phyloP scores from a whole-genome alignment of 2,329 filamentous ascomycete species.

The Ampelomyces quisqualis region DNA sequence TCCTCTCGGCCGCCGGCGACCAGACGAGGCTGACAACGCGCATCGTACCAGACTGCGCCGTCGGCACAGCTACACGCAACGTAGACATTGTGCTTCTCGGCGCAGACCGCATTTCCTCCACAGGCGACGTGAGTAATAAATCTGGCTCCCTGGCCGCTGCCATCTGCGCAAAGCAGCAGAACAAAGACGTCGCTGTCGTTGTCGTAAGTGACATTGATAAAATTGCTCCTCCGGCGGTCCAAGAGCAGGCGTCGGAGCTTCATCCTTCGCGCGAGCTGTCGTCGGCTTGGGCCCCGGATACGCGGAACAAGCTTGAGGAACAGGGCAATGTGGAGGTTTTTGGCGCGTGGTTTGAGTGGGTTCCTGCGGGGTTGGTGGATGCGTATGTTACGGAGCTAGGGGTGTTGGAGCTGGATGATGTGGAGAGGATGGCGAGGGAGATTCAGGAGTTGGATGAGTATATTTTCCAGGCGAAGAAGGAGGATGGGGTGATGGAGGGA shows the following conservation, averaged over 20 bases:
- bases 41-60: constrained; percentile 62
- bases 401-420: constrained; percentile 13
- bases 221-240: constrained; percentile 46
- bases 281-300: constrained; percentile 47
- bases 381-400: constrained; percentile 36
- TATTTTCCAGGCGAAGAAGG: constrained; percentile 16
- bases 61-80: constrained; percentile 54
- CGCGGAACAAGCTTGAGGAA: constrained; percentile 13
- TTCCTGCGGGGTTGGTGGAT: constrained; percentile 30
- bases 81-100: constrained; percentile 63
- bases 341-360: constrained; percentile 45
- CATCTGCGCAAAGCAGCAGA: constrained; percentile 55
- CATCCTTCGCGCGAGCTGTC: constrained; percentile 53
- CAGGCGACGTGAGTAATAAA: constrained; percentile 66
- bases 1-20: constrained; percentile 28
- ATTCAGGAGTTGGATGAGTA: constrained; percentile 21
- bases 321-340: constrained; percentile 38
- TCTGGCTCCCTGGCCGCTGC: constrained; percentile 62
- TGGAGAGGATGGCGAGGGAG: constrained; percentile 15
- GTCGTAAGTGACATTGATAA: constrained; percentile 64
- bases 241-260: constrained; percentile 32
- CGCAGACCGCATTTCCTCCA: constrained; percentile 61
- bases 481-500: neutral
- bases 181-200: constrained; percentile 52
- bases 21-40: constrained; percentile 45